Base-by-base conservation (phyloP, 768 basidiomycete genomes). In the Tulasnella sp. region DNA sequence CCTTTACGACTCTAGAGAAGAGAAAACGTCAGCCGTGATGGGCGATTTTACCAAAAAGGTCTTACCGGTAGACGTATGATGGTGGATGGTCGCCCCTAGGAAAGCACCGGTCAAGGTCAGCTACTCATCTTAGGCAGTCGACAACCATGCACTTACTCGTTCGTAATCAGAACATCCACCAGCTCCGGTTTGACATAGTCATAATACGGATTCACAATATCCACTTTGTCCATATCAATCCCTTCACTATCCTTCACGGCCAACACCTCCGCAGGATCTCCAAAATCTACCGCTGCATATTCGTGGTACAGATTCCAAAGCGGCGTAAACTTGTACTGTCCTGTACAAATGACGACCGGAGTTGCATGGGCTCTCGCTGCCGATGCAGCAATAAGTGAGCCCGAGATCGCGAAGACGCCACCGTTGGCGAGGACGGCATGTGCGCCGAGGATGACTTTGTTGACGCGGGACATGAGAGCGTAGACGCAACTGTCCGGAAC, bases 341-440 rank as follows among this genome's bases (percentile, higher is more conserved):
- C 97, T 2, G 94, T 92, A 80, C 93, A 94, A 15, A 97, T 93
- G 45, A 97, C 93, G 64, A 98, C 92, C 0, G 95, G 95, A 25
- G 94, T 96, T 80, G 91, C 90, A 84, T 97, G 95, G 37, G 91
- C 92, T 76, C 89, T 89, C 42, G 96, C 96, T 69, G 96, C 95
- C 31, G 91, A 89, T 3, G 93, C 94, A 1, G 91, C 93, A 58
- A 96, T 85, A 22, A 95, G 87, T 1, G 94, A 92, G 25, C 96
- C 96, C 0, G 92, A 88, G 64, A 93, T 88, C 19, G 93, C 92
- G 82, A 97, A 96, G 88, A 98, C 91, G 17, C 96, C 96, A 17
- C 97, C 97, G 81, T 98, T 97, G 34, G 97, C 96, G 71, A 97
- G 90, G 80, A 99, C 92, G n/a, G 93, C 91, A 83, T 98, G 97